phyloP scores from a whole-genome alignment of 2,329 filamentous ascomycete genomes.

The Talaromyces rugulosus region DNA sequence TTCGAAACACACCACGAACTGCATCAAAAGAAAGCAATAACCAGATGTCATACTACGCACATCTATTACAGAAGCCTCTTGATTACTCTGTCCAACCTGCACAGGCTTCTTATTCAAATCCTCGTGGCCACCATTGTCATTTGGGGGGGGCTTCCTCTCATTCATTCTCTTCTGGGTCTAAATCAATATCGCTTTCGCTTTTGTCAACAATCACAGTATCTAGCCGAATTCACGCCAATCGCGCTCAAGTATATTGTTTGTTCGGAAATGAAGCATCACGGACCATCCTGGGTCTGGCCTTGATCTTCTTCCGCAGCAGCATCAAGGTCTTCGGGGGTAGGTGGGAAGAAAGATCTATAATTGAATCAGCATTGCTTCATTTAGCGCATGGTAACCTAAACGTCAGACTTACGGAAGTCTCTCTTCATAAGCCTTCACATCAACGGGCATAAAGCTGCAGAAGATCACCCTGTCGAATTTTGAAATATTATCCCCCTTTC shows the following conservation, averaged over 20 bases:
- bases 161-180: constrained; percentile 31
- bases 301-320: constrained; percentile 24
- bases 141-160: constrained; percentile 36
- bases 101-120: constrained; percentile 30
- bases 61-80: constrained; percentile 20
- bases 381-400: background rate
- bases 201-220: constrained; percentile 10
- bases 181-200: background rate
- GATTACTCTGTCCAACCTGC: constrained; percentile 27
- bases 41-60: constrained; percentile 16
- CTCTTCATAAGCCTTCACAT: constrained; percentile 67
- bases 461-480: constrained; percentile 72
- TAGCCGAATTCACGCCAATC: constrained; percentile 16
- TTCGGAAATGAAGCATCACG: constrained; percentile 37
- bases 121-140: constrained; percentile 18
- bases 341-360: constrained; percentile 46
- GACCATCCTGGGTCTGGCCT: constrained; percentile 46
- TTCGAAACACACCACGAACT: background rate
- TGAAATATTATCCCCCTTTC: constrained; percentile 33
- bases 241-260: constrained; percentile 25
- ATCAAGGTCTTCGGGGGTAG: constrained; percentile 32
- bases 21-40: background rate
- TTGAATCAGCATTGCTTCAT: background rate
- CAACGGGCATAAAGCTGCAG: constrained; percentile 76
- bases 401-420: constrained; percentile 65